phyloP scores from a whole-genome alignment of 1,139 yeast genomes.

The Suhomyces kunorum region DNA sequence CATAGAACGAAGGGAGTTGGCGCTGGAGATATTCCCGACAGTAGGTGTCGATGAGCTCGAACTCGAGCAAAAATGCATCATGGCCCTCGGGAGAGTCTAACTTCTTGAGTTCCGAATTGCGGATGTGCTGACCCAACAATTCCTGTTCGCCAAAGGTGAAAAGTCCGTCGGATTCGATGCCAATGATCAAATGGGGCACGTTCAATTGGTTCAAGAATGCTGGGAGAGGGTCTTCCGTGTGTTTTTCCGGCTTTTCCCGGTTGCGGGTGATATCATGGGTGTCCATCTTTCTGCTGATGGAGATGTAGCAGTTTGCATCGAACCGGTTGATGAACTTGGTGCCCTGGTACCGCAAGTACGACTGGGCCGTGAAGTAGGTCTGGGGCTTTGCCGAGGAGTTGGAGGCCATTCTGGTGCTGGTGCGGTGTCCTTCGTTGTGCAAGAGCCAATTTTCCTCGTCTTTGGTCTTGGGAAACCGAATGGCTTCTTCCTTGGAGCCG shows the following conservation, averaged over 20 bases:
- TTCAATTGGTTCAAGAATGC: conserved; percentile 50
- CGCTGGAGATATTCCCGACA: conserved; percentile 64
- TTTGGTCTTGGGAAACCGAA: conserved; percentile 39
- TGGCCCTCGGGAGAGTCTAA: conserved; percentile 97
- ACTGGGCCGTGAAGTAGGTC: conserved; percentile 92
- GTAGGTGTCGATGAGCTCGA: conserved; percentile 72
- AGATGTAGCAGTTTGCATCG: conserved; percentile 94
- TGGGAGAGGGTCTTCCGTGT: conserved; percentile 44
- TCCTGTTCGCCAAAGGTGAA: conserved; percentile 93
- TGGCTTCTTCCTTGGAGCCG: conserved; percentile 28
- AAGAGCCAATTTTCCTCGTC: conserved; percentile 50
- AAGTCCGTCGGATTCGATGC: conserved; percentile 88
- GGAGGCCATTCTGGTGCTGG: conserved; percentile 8
- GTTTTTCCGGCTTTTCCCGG: conserved; percentile 38
- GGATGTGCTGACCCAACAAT: conserved; percentile 72
- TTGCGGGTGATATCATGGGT: conserved; percentile 93
- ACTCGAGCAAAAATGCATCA: conserved; percentile 92
- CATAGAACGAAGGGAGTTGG: conserved; percentile 59
- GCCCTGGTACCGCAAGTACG: conserved; percentile 91
- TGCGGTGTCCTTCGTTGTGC: conserved; percentile 45
- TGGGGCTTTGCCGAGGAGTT: conserved; percentile 52
- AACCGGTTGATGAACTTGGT: conserved; percentile 83
- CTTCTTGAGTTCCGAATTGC: conserved; percentile 64
- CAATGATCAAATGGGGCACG: conserved; percentile 82
- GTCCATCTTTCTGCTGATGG: conserved; percentile 89